Conservation (phyloP, 108 stramenopile species). For the Mayamaea pseudoterrestris region DNA sequence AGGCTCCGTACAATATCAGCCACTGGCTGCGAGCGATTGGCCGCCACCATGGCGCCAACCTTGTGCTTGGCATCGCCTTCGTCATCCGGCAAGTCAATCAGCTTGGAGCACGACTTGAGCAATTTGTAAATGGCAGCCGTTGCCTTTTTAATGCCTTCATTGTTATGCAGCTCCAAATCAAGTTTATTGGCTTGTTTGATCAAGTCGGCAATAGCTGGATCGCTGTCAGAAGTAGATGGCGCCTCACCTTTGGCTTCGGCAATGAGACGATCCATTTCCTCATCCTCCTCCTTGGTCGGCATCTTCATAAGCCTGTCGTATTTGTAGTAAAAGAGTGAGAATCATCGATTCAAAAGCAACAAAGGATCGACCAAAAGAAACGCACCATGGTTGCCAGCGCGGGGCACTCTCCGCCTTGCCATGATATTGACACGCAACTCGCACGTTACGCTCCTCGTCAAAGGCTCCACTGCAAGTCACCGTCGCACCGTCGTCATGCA, state of each 20-base stretch:
- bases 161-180: conserved; percentile 22
- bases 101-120: conserved; percentile 1
- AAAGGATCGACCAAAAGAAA: background rate
- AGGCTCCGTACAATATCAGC: conserved; percentile 34
- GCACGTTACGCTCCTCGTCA: conserved; percentile 38
- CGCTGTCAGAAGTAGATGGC: background rate
- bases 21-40: conserved; percentile 21
- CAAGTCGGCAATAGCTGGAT: conserved; percentile 13
- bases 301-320: conserved; percentile 13
- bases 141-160: conserved; percentile 2
- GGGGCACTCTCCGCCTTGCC: conserved; percentile 8
- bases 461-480: conserved; percentile 44
- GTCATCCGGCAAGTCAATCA: conserved; percentile 64
- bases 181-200: conserved; percentile 21
- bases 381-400: conserved; percentile 17
- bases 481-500: conserved; percentile 32
- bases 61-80: conserved; percentile 28
- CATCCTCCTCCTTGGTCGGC: conserved; percentile 55
- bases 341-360: background rate
- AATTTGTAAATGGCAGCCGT: background rate
- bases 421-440: conserved; percentile 15
- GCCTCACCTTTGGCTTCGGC: conserved; percentile 24
- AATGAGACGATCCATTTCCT: conserved; percentile 37
- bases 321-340: background rate
- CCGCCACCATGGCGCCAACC: conserved; percentile 35